Evolutionary conservation across 1,284 basidiomycete genomes (phyloP), one percentile per base, ranked within the genome.

Genomic region (Boletus semigastroideus): DNA sequence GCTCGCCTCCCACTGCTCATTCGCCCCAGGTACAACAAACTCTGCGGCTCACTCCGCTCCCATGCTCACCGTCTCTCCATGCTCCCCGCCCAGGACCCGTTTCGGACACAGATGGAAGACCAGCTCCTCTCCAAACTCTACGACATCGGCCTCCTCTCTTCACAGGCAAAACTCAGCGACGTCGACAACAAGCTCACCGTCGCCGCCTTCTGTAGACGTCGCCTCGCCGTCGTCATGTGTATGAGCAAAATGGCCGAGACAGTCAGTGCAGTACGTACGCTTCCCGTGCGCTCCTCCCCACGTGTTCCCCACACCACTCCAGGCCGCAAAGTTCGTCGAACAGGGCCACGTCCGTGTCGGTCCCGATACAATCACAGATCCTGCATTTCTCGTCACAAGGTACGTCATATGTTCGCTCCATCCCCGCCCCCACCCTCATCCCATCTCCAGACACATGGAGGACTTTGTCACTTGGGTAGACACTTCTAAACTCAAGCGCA

Each of bases 381-480:
- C 97, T 2, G 97, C 96, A 1, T 98, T 90, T 74, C 80, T 99
- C 52, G 94, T 99, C 57, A 97, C 95, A 22, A 79, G 94, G 83
- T 84, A 61, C 41, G 76, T 60, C 43, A 12, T 36, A 36, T n/a
- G n/a, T 31, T 19, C 28, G 5, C 16, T 20, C 36, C 20, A 36
- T 46, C 45, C 39, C 48, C n/a, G 16, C 6, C 52, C 31, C 22
- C 59, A n/a, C n/a, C n/a, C 57, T 59, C 33, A 57, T 33, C 33
- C 31, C 11, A 42, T 12, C 40, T 53, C 16, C 58, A 90, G 89
- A 63, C 92, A 94, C 62, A 95, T 97, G 93, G 95, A 99, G 69
- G 97, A 99, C 77, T 99, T 98, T 73, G 94, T 99, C 43, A 98
- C 97, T 19, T 99, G 97, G 97, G 94, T 99, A 16, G 95, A 99